Conservation (phyloP, 2,329 filamentous ascomycete species). For the Aspergillus sp. region DNA sequence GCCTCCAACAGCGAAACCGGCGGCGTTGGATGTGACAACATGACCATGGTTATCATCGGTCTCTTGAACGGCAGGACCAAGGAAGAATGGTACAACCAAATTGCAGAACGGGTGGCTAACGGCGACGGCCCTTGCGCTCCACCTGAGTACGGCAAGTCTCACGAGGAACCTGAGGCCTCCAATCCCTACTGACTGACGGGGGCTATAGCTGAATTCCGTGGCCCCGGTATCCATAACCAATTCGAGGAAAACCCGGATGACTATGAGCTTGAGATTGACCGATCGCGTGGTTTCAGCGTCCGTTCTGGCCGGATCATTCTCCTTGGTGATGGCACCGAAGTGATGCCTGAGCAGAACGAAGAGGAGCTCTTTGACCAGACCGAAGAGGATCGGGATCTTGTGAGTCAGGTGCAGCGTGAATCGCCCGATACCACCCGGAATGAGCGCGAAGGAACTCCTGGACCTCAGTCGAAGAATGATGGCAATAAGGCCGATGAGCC, state of each 20-base stretch:
- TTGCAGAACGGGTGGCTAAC: conserved; percentile 88
- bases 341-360: conserved; percentile 82
- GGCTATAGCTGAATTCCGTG: conserved; percentile 72
- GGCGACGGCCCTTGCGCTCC: conserved; percentile 97
- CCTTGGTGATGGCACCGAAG: conserved; percentile 90
- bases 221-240: conserved; percentile 75
- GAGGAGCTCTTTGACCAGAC: conserved; percentile 92
- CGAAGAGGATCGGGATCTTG: conserved; percentile 78
- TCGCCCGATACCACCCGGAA: conserved; percentile 35
- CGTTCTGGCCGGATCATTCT: conserved; percentile 82
- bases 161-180: conserved; percentile 38
- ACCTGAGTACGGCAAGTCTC: conserved; percentile 95
- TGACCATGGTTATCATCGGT: conserved; percentile 93
- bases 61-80: conserved; percentile 87
- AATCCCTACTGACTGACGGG: conserved; percentile 37
- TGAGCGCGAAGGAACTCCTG: conserved; percentile 49
- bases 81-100: conserved; percentile 97
- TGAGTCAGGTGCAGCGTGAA: conserved; percentile 72
- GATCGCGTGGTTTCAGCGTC: conserved; percentile 66
- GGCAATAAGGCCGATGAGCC: conserved; percentile 14
- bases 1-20: conserved; percentile 97
- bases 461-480: conserved; percentile 37
- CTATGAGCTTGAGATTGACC: conserved; percentile 48
- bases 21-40: conserved; percentile 97
- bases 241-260: conserved; percentile 69